These are phyloP conservation scores for Graphilbum sp. DNA, from an alignment of 2,329 filamentous ascomycete genomes.

Conservation along the genomic window DNA sequence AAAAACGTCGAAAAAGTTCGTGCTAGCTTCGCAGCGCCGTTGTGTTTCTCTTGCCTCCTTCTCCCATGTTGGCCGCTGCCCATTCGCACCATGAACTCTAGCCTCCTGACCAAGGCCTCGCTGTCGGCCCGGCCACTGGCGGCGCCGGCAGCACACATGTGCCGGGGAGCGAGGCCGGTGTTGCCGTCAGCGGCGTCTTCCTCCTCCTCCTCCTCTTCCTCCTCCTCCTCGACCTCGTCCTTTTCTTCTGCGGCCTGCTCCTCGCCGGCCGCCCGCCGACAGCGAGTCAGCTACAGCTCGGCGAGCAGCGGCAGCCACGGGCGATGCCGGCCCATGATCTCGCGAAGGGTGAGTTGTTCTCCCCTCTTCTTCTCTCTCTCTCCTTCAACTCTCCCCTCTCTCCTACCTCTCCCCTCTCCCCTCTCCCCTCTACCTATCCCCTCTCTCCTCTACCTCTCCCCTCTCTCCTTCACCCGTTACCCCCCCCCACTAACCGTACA, in stretches of 20 bases:
- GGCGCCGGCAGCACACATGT: constrained; percentile 16
- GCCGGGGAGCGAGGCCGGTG: constrained; percentile 11
- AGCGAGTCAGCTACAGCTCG: constrained; percentile 4
- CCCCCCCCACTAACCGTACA: constrained; percentile 11
- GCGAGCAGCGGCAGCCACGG: neutral
- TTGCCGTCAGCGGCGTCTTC: constrained; percentile 4
- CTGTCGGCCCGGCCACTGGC: constrained; percentile 16
- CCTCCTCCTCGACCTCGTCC: neutral
- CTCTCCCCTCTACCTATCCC: too few species aligned
- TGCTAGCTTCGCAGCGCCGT: neutral
- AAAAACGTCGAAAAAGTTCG: constrained; percentile 1
- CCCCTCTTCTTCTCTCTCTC: neutral
- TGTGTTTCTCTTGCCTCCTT: neutral
- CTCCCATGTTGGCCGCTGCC: neutral
- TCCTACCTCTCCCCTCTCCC: too few species aligned
- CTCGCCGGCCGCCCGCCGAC: constrained; percentile 8
- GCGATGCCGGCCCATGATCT: neutral
- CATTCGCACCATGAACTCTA: constrained; percentile 15
- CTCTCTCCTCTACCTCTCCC: too few species aligned
- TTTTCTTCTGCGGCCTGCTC: neutral
- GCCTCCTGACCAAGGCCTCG: constrained; percentile 17
- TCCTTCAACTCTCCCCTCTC: neutral
- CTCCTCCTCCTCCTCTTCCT: neutral
- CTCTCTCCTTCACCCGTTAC: neutral
- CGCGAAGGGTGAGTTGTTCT: constrained; percentile 5